Evolutionary conservation across 495 filamentous ascomycete species (phyloP).

Genomic region (Hamigera avellanea): DNA sequence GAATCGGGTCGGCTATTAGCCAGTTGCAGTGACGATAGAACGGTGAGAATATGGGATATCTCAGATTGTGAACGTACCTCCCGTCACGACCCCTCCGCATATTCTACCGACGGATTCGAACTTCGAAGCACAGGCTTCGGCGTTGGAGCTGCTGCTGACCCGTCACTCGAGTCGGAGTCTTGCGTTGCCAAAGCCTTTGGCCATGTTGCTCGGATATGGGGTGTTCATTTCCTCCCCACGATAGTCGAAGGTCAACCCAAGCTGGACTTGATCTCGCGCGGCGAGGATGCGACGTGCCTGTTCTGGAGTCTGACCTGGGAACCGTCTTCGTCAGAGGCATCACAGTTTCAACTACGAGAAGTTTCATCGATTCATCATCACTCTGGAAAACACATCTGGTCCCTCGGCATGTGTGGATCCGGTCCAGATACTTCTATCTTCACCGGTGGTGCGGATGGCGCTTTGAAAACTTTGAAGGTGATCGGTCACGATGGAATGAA

Average conservation of each 20-base stretch:
- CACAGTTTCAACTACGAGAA: slow-evolving; percentile 34
- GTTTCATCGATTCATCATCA: slow-evolving; percentile 48
- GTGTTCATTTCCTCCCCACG: slow-evolving; percentile 49
- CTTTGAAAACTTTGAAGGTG: slow-evolving; percentile 27
- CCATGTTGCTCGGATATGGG: slow-evolving; percentile 85
- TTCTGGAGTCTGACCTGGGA: slow-evolving; percentile 50
- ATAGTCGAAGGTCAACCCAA: slow-evolving; percentile 8
- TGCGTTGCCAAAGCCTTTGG: slow-evolving; percentile 62
- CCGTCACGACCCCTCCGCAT: slow-evolving; percentile 20
- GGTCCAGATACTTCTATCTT: slow-evolving; percentile 35
- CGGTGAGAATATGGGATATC: slow-evolving; percentile 82
- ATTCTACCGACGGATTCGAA: slow-evolving; percentile 33
- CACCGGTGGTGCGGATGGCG: slow-evolving; percentile 84
- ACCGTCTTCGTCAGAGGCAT: slow-evolving; percentile 4
- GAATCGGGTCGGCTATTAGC: slow-evolving; percentile 49
- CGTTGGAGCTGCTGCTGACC: slow-evolving; percentile 5
- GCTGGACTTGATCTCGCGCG: slow-evolving; percentile 53
- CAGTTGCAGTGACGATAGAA: slow-evolving; percentile 93
- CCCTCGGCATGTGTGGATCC: slow-evolving; percentile 36
- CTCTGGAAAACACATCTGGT: slow-evolving; percentile 88
- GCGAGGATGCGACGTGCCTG: slow-evolving; percentile 66
- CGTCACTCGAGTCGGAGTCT: slow-evolving; percentile 19
- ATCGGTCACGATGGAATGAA: slow-evolving; percentile 3
- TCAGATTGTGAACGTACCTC: slow-evolving; percentile 31
- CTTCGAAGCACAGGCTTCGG: slow-evolving; percentile 34